Evolutionary conservation across 495 filamentous ascomycete genomes (phyloP).

Genomic region (Aspergillus biplanus): DNA sequence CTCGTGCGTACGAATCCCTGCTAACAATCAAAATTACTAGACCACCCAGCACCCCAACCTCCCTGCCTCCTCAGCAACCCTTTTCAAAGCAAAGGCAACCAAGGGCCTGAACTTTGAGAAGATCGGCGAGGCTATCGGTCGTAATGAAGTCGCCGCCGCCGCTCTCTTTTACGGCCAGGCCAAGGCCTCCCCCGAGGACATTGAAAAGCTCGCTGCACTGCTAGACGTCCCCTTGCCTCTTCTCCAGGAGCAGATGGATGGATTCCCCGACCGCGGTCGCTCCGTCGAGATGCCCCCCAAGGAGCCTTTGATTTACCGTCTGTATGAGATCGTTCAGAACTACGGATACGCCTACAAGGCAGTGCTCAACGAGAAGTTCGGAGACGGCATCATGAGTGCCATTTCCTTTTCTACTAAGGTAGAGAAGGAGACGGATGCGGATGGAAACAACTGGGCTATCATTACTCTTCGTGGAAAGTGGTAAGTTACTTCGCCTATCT

Average conservation of each 20-base stretch:
- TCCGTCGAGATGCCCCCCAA: constrained; percentile 89
- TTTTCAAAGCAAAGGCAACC: constrained; percentile 83
- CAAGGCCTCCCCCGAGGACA: constrained; percentile 76
- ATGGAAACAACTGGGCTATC: constrained; percentile 81
- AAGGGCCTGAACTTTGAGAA: constrained; percentile 78
- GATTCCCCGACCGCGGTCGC: constrained; percentile 83
- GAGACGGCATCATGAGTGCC: constrained; percentile 98
- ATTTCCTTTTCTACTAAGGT: constrained; percentile 93
- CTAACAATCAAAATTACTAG: constrained; percentile 27
- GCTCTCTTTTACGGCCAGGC: constrained; percentile 96
- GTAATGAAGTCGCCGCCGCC: constrained; percentile 87
- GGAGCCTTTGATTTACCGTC: constrained; percentile 89
- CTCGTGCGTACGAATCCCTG: background rate
- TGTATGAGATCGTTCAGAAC: constrained; percentile 98
- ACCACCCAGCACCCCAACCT: constrained; percentile 55
- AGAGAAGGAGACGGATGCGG: constrained; percentile 90
- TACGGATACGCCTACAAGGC: constrained; percentile 98
- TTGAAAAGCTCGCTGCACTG: constrained; percentile 67
- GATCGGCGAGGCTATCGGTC: constrained; percentile 75
- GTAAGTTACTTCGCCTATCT: constrained; percentile 46
- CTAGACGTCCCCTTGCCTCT: constrained; percentile 62
- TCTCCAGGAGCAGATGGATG: constrained; percentile 65
- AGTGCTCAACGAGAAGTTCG: constrained; percentile 97
- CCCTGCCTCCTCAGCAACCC: constrained; percentile 68
- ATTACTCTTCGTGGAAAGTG: constrained; percentile 95